phyloP scores from a whole-genome alignment of 441 rosid genomes.

The Aquilaria agallochum region DNA sequence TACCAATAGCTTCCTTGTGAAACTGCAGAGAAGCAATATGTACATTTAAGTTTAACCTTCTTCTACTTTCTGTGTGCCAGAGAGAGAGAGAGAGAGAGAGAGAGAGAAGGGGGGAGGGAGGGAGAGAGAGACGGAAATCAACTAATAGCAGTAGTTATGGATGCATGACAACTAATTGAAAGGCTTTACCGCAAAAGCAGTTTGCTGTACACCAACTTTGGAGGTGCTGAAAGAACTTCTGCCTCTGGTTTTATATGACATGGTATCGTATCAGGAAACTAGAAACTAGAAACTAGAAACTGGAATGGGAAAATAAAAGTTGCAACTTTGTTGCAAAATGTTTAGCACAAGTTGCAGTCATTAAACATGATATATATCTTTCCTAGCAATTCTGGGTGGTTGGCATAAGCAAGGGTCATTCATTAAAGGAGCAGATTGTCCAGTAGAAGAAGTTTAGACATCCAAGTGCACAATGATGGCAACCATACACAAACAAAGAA shows the following conservation, averaged over 20 bases:
- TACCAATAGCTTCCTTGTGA: slow-evolving; percentile 85
- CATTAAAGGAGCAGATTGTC: too few relatives aligned
- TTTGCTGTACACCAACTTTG: slow-evolving; percentile 92
- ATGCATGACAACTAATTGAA: slow-evolving; percentile 4
- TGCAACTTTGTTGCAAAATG: not conserved
- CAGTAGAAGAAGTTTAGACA: too few relatives aligned
- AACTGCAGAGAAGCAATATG: slow-evolving; percentile 40
- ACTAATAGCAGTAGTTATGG: slow-evolving; percentile 5
- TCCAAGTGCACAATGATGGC: too few relatives aligned
- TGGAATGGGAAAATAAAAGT: slow-evolving; percentile 1
- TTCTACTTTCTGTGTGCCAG: not conserved
- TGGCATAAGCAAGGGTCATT: too few relatives aligned
- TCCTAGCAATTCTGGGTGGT: too few relatives aligned
- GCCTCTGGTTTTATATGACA: slow-evolving; percentile 55
- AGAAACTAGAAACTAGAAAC: not conserved
- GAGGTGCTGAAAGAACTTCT: slow-evolving; percentile 96
- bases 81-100: not conserved
- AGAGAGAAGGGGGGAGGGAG: not conserved
- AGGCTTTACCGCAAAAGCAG: slow-evolving; percentile 67
- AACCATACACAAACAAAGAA: too few relatives aligned
- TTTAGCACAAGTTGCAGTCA: too few relatives aligned
- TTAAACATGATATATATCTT: too few relatives aligned
- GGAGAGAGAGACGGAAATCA: not conserved
- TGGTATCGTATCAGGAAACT: slow-evolving; percentile 1
- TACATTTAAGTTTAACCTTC: slow-evolving; percentile 8